These are phyloP conservation scores for Penicillium nordicum DNA, from an alignment of 2,329 filamentous ascomycete species.

Conservation along the genomic window DNA sequence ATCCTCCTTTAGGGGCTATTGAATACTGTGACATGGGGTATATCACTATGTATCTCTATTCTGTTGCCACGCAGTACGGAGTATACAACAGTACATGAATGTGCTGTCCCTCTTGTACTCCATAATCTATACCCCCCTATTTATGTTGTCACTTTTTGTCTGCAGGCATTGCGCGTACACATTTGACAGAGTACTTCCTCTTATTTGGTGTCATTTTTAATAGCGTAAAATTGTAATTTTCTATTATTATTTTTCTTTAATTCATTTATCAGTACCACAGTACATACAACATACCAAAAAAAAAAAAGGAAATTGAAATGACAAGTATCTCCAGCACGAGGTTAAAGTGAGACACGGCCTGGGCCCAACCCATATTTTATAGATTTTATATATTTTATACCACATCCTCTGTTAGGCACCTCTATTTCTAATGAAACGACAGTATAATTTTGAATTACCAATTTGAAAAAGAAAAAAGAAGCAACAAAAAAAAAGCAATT, in stretches of 20 bases:
- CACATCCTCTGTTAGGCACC: background rate
- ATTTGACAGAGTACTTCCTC: background rate
- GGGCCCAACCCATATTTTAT: background rate
- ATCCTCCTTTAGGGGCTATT: background rate
- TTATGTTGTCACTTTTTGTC: background rate
- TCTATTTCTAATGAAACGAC: background rate
- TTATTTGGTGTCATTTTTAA: background rate
- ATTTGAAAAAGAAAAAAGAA: background rate
- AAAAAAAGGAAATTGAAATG: background rate
- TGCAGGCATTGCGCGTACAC: constrained; percentile 5
- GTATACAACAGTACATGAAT: background rate
- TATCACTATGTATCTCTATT: background rate
- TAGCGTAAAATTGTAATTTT: background rate
- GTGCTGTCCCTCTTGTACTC: background rate
- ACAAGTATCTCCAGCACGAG: background rate
- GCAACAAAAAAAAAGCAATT: background rate
- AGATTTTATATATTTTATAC: background rate
- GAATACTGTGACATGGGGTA: background rate
- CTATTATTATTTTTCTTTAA: background rate
- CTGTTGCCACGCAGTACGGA: background rate
- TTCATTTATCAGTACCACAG: background rate
- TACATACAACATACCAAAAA: background rate
- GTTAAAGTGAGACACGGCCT: background rate
- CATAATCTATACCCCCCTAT: background rate
- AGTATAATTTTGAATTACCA: background rate